Conservation (phyloP, 148 eudicot genomes). For the Rhododendron mucronatum region DNA sequence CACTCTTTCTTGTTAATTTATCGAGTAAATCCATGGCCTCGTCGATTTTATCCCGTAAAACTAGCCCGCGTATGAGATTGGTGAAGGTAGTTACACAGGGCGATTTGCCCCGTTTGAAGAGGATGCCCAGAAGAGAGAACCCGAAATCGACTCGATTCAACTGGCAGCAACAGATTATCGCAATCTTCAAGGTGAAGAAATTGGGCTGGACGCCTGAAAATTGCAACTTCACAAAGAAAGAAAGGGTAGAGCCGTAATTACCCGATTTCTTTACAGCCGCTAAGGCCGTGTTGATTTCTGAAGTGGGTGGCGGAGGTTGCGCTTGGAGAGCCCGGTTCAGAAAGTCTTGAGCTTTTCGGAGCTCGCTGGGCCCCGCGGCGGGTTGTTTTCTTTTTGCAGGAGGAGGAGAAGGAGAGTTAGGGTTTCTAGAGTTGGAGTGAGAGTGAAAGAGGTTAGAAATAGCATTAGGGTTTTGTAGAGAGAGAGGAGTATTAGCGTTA, state of each 20-base stretch:
- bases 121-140: neutral
- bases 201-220: neutral
- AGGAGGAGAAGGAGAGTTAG: neutral
- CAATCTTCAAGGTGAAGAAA: neutral
- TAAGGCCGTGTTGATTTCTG: neutral
- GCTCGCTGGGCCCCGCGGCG: neutral
- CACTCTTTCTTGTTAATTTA: neutral
- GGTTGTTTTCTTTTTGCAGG: neutral
- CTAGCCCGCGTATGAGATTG: neutral
- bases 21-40: conserved; percentile 10
- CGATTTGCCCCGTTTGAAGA: neutral
- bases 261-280: neutral
- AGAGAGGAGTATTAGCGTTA: neutral
- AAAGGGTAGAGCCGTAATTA: neutral
- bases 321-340: neutral
- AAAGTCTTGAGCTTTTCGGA: neutral
- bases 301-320: neutral
- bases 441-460: neutral
- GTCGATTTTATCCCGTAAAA: neutral
- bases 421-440: neutral
- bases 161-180: neutral
- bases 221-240: neutral
- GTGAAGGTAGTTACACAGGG: conserved; percentile 14
- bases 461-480: neutral
- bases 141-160: neutral